Evolutionary conservation across 1,284 basidiomycete species (phyloP).

Genomic region (Porodaedalea pini): DNA sequence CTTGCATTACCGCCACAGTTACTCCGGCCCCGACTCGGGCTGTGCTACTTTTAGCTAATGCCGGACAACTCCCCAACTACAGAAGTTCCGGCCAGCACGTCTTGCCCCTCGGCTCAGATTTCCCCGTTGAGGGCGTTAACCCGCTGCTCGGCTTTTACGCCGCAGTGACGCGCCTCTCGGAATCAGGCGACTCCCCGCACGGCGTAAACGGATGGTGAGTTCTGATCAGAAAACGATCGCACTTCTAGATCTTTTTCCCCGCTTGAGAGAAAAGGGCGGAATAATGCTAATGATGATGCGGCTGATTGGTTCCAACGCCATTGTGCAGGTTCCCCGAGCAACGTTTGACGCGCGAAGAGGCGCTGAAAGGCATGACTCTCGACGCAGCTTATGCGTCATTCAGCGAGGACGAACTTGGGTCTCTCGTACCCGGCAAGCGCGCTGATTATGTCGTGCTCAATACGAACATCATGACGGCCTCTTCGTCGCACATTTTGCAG

Average conservation of each 20-base stretch:
- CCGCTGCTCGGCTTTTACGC: conserved; percentile 85
- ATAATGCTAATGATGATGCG: not conserved
- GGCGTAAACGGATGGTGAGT: conserved; percentile 76
- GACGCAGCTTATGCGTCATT: conserved; percentile 87
- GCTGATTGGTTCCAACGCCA: not conserved
- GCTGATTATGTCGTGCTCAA: conserved; percentile 86
- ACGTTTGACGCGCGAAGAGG: conserved; percentile 69
- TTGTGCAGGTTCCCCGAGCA: conserved; percentile 63
- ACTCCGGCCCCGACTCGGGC: not conserved
- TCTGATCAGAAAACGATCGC: not conserved
- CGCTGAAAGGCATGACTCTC: conserved; percentile 81
- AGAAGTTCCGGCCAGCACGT: conserved; percentile 49
- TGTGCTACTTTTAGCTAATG: too few species aligned
- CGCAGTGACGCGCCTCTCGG: conserved; percentile 70
- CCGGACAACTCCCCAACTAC: not conserved
- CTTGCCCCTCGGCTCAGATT: conserved; percentile 85
- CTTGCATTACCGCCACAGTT: not conserved
- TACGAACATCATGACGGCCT: conserved; percentile 71
- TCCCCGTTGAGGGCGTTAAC: conserved; percentile 84
- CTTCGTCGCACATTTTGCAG: conserved; percentile 51
- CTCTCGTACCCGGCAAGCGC: conserved; percentile 68
- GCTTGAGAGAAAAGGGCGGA: not conserved
- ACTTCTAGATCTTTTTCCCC: not conserved
- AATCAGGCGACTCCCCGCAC: conserved; percentile 75
- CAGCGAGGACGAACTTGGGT: conserved; percentile 66